phyloP scores from a whole-genome alignment of 2,329 filamentous ascomycete genomes.

The Scytalidium sp. region DNA sequence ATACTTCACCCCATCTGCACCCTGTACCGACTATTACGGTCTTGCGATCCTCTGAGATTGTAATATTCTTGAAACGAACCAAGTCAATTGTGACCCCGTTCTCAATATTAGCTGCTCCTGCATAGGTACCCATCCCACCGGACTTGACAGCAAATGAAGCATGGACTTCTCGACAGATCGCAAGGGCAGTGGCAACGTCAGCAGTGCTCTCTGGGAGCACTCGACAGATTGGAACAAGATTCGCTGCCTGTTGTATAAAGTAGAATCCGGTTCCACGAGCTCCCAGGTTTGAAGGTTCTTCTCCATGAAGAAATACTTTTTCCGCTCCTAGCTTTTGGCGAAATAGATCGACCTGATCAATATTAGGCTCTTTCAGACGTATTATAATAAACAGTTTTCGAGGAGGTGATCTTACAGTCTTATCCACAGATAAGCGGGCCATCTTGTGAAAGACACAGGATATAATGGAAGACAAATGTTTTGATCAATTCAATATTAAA shows the following conservation, averaged over 20 bases:
- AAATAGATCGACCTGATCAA: background rate
- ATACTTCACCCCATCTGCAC: slow-evolving; percentile 11
- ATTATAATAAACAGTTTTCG: background rate
- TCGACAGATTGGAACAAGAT: slow-evolving; percentile 22
- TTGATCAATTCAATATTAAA: no score
- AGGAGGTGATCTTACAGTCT: background rate
- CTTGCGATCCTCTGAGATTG: slow-evolving; percentile 16
- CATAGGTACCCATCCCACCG: slow-evolving; percentile 55
- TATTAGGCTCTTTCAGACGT: background rate
- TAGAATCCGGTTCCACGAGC: background rate
- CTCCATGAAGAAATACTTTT: background rate
- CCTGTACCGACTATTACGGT: slow-evolving; percentile 31
- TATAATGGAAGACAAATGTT: background rate
- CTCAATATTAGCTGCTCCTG: slow-evolving; percentile 47
- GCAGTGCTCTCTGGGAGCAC: slow-evolving; percentile 17
- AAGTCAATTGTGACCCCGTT: slow-evolving; percentile 37
- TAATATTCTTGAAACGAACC: slow-evolving; percentile 2
- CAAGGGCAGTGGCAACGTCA: slow-evolving; percentile 17
- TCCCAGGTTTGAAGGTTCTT: background rate
- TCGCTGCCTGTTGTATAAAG: slow-evolving; percentile 16
- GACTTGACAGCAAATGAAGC: slow-evolving; percentile 43
- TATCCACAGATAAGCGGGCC: background rate
- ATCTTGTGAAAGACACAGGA: background rate
- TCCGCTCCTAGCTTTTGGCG: background rate
- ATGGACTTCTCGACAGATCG: background rate